Percentiles rank a stretch among this genome's conserved stretches.
These are phyloP conservation scores for Phaffia australis DNA, from an alignment of 768 basidiomycete genomes.

Conservation along the genomic window DNA sequence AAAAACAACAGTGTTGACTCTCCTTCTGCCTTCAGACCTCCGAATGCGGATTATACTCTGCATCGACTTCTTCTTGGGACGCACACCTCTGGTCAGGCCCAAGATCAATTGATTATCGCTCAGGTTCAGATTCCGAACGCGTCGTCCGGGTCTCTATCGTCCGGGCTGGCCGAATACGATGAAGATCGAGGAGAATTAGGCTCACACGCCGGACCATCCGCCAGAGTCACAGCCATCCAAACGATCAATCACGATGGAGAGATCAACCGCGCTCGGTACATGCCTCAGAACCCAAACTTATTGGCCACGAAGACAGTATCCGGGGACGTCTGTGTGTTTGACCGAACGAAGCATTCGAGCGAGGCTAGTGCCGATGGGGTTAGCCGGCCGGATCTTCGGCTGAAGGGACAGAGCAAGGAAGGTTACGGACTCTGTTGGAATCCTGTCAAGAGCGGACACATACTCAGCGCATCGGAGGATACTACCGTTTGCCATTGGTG, in stretches of 20 bases:
- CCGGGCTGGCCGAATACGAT: conserved; percentile 67
- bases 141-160: conserved; percentile 41
- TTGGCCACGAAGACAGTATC: conserved; percentile 87
- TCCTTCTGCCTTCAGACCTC: conserved; percentile 47
- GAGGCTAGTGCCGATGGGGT: conserved; percentile 73
- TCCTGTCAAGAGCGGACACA: conserved; percentile 65
- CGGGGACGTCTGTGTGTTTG: conserved; percentile 89
- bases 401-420: conserved; percentile 83
- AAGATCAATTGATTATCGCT: conserved; percentile 92
- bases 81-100: conserved; percentile 87
- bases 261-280: conserved; percentile 93
- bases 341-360: conserved; percentile 90
- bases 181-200: conserved; percentile 90
- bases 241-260: conserved; percentile 91
- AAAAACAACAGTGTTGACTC: not conserved
- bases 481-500: conserved; percentile 92
- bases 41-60: conserved; percentile 72
- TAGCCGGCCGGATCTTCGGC: conserved; percentile 79
- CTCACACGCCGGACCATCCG: conserved; percentile 58
- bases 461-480: conserved; percentile 88
- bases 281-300: conserved; percentile 96
- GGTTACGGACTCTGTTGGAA: conserved; percentile 95
- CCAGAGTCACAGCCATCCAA: conserved; percentile 80
- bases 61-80: conserved; percentile 93
- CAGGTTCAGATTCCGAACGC: conserved; percentile 82